Evolutionary conservation across 441 rosid species (phyloP), one percentile per base, ranked within the genome.

Genomic region (Breynia disticha): DNA sequence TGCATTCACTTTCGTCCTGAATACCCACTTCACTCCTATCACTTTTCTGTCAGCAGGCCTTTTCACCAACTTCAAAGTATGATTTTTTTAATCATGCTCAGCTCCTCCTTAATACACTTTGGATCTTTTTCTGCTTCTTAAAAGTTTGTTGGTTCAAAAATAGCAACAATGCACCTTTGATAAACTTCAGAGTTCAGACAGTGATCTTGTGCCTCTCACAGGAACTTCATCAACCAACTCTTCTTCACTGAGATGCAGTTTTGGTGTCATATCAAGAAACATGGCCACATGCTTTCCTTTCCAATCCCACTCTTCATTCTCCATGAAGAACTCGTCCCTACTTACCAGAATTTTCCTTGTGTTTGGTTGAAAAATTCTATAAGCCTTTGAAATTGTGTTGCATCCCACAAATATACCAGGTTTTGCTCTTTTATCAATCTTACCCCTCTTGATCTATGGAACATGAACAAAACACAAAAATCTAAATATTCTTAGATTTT

Each of bases 1-100:
- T 37, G 20, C 37, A 38, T 48, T 49, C 4, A 35, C 16, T 0
- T 59, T 59, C 1, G 54, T 38, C 14, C 21, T 48, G 21, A 4
- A 59, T 0, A 59, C 62, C 62, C 48, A 59, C 5, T 59, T 59
- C 14, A 59, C 24, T 4, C 55, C 16, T 35, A 59, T 59, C 5
- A 18, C 1, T 11, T 18, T 49, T 48, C 11, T 18, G 16, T 42
- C 46, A 5, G 2, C 1, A 0, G 47, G 62, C 0, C 44, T 14
- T 13, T 14, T 14, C 1, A 38, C 48, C 1, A 59, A 4, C 39
- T 59, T 35, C 48, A 47, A 59, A 0, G 62, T 48, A 3, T 48
- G 3, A 16, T 59, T 59, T 59, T 14, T 6, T 37, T 13, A 12
- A 59, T 59, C 24, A 13, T 37, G 2, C 12, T 13, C 4, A 59